A percentile compares a stretch with the other conserved stretches of the same genome.
These are phyloP conservation scores for Aspergillus sp. DNA, from an alignment of 2,329 filamentous ascomycete species.

Conservation along the genomic window DNA sequence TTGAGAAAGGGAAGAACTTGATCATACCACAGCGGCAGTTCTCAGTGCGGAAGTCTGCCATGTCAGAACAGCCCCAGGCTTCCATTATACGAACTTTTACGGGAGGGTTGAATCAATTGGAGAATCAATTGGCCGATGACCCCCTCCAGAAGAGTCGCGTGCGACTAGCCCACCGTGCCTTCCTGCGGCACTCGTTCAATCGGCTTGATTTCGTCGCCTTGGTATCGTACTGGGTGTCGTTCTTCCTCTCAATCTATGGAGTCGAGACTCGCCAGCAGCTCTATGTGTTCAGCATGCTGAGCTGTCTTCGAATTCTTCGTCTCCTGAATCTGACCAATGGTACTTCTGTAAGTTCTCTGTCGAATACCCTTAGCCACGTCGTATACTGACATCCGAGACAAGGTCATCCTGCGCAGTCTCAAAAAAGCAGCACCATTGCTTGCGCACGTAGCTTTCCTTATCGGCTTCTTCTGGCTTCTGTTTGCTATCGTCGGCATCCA, in stretches of 20 bases:
- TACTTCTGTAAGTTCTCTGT: constrained; percentile 68
- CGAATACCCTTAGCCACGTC: not conserved
- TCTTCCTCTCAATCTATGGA: constrained; percentile 69
- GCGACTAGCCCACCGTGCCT: constrained; percentile 85
- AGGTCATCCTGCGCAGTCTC: constrained; percentile 90
- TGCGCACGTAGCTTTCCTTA: constrained; percentile 88
- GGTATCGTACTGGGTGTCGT: constrained; percentile 91
- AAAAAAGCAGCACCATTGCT: constrained; percentile 93
- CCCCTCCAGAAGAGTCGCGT: constrained; percentile 75
- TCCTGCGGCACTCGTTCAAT: constrained; percentile 93
- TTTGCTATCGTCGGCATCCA: constrained; percentile 97
- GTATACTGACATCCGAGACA: constrained; percentile 20
- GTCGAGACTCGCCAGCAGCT: constrained; percentile 71
- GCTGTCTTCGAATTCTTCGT: constrained; percentile 87
- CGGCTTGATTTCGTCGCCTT: constrained; percentile 92
- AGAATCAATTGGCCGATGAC: constrained; percentile 66
- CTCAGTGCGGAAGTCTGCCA: constrained; percentile 57
- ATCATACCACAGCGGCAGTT: constrained; percentile 79
- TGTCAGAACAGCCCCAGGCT: constrained; percentile 38
- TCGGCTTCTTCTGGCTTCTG: constrained; percentile 95
- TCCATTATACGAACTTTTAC: constrained; percentile 78
- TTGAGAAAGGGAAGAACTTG: constrained; percentile 73
- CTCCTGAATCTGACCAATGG: constrained; percentile 90
- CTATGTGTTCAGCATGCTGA: constrained; percentile 94
- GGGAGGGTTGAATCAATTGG: constrained; percentile 66